Percentiles rank a stretch among this genome's conserved stretches.
These are phyloP conservation scores for Apodospora peruviana DNA, from an alignment of 495 filamentous ascomycete genomes.

Conservation along the genomic window DNA sequence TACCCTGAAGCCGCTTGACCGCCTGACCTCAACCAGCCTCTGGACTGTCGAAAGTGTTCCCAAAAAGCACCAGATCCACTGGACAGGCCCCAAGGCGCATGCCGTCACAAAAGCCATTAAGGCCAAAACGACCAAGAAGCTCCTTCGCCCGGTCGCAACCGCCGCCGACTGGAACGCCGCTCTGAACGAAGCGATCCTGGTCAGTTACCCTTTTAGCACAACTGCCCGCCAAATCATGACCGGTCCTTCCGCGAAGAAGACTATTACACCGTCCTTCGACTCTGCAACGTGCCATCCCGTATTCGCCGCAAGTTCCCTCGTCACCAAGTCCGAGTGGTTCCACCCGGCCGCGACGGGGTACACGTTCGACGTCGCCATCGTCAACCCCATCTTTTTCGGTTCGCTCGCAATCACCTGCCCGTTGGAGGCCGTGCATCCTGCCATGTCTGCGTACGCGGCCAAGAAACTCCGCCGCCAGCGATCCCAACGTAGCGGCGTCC, in stretches of 20 bases:
- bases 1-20: slow-evolving; percentile 20
- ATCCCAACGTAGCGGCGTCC: slow-evolving; percentile 1
- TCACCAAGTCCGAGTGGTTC: slow-evolving; percentile 23
- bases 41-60: slow-evolving; percentile 18
- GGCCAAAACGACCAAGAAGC: background rate
- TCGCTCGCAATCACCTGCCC: slow-evolving; percentile 25
- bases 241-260: background rate
- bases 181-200: slow-evolving; percentile 24
- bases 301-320: slow-evolving; percentile 27
- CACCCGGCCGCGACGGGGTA: slow-evolving; percentile 35
- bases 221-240: background rate
- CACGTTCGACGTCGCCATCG: slow-evolving; percentile 22
- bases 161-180: slow-evolving; percentile 30
- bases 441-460: slow-evolving; percentile 17
- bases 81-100: slow-evolving; percentile 20
- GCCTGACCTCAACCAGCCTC: slow-evolving; percentile 24
- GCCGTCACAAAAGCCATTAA: slow-evolving; percentile 11
- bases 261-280: slow-evolving; percentile 13
- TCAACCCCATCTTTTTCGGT: slow-evolving; percentile 33
- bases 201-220: background rate
- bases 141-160: slow-evolving; percentile 8
- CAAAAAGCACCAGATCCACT: slow-evolving; percentile 16
- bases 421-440: slow-evolving; percentile 25
- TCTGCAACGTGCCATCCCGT: slow-evolving; percentile 32
- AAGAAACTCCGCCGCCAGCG: slow-evolving; percentile 17